Conservation (phyloP, 2,329 filamentous ascomycete genomes). For the Hypoxylon sp. region DNA sequence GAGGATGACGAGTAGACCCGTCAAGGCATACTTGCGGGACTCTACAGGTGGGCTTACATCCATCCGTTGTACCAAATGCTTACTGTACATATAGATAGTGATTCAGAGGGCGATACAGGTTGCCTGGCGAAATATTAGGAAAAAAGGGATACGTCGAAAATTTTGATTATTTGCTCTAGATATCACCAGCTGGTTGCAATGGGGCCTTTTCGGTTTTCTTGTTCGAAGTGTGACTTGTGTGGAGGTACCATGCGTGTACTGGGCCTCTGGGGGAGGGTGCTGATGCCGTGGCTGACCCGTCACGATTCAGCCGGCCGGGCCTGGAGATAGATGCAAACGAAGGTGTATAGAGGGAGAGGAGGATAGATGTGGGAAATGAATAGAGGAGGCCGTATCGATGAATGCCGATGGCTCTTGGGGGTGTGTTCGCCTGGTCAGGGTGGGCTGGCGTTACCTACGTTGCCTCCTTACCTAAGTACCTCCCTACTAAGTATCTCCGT, state of each 20-base stretch:
- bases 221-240: slow-evolving; percentile 22
- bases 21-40: slow-evolving; percentile 22
- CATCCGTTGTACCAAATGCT: slow-evolving; percentile 49
- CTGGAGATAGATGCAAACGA: slow-evolving; percentile 39
- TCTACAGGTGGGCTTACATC: slow-evolving; percentile 47
- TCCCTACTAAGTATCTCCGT: slow-evolving; percentile 31
- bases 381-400: slow-evolving; percentile 20
- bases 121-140: slow-evolving; percentile 30
- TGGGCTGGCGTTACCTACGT: slow-evolving; percentile 48
- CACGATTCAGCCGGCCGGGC: slow-evolving; percentile 7
- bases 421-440: slow-evolving; percentile 23
- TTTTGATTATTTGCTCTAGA: slow-evolving; percentile 29
- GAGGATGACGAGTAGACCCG: slow-evolving; percentile 59
- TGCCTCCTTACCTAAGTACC: slow-evolving; percentile 38
- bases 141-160: slow-evolving; percentile 36
- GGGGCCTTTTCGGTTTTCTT: slow-evolving; percentile 7
- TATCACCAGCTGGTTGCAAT: slow-evolving; percentile 2
- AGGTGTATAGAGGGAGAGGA: slow-evolving; percentile 12
- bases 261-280: neutral
- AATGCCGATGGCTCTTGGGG: slow-evolving; percentile 15
- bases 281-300: slow-evolving; percentile 25
- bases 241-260: slow-evolving; percentile 20
- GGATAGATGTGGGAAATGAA: slow-evolving; percentile 23
- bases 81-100: slow-evolving; percentile 54
- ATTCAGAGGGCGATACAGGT: slow-evolving; percentile 36